These are phyloP conservation scores for Tulasnella sp. DNA, from an alignment of 768 basidiomycete genomes.

Conservation along the genomic window DNA sequence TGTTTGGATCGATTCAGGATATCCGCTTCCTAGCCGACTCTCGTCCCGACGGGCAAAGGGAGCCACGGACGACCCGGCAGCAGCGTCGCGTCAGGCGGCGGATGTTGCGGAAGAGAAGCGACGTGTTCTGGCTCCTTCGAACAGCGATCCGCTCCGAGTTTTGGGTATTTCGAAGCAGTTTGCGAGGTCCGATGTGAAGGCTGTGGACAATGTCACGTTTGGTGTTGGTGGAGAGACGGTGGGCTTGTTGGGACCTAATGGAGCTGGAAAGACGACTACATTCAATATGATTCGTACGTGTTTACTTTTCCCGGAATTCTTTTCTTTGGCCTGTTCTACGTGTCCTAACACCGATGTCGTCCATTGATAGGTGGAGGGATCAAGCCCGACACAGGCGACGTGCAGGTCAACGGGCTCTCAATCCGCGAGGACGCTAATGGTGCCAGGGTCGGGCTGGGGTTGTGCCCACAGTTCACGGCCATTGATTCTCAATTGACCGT, in stretches of 20 bases:
- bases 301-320: not conserved
- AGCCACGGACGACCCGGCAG: not conserved
- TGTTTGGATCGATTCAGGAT: slow-evolving; percentile 66
- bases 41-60: slow-evolving; percentile 31
- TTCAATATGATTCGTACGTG: slow-evolving; percentile 62
- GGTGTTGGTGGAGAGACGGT: slow-evolving; percentile 54
- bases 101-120: not conserved
- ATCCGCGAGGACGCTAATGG: slow-evolving; percentile 54
- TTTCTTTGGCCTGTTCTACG: not conserved
- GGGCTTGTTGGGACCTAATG: slow-evolving; percentile 75
- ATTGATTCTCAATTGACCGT: slow-evolving; percentile 73
- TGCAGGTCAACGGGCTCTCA: slow-evolving; percentile 57
- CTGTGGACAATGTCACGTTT: slow-evolving; percentile 67
- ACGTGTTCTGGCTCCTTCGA: slow-evolving; percentile 30
- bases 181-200: slow-evolving; percentile 37
- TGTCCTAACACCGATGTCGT: not conserved
- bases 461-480: slow-evolving; percentile 79
- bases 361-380: slow-evolving; percentile 47
- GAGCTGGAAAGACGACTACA: slow-evolving; percentile 71
- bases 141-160: slow-evolving; percentile 52
- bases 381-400: slow-evolving; percentile 58
- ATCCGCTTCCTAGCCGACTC: slow-evolving; percentile 31
- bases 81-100: not conserved
- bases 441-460: slow-evolving; percentile 63
- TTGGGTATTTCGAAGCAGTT: slow-evolving; percentile 57